These are phyloP conservation scores for Coemansia sp. DNA, from an alignment of 192 early-diverging fungal species.

Conservation along the genomic window DNA sequence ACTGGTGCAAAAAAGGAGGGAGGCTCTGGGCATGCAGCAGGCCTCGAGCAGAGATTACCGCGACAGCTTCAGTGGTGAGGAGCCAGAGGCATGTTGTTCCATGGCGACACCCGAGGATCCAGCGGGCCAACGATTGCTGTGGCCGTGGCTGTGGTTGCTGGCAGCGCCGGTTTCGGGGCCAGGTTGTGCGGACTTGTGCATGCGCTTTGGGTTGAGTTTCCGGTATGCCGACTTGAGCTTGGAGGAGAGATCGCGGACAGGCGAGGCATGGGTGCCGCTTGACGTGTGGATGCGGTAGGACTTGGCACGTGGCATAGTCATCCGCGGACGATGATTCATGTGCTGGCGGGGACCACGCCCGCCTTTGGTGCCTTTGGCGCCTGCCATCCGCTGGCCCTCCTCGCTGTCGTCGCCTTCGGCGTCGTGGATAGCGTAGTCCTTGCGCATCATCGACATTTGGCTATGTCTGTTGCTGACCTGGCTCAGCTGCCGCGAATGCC, in stretches of 20 bases:
- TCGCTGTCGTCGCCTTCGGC: constrained; percentile 14
- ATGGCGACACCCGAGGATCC: too few species aligned
- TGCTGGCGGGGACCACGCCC: constrained; percentile 17
- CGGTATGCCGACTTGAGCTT: constrained; percentile 51
- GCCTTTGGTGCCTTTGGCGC: not conserved
- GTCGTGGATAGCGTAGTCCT: constrained; percentile 49
- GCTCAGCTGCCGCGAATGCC: constrained; percentile 44
- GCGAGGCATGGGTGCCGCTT: constrained; percentile 15
- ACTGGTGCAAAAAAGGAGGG: too few species aligned
- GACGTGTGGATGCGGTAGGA: constrained; percentile 23
- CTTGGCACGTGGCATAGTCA: constrained; percentile 20
- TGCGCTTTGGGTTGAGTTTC: constrained; percentile 45
- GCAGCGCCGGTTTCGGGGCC: not conserved
- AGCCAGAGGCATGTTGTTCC: not conserved
- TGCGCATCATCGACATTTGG: constrained; percentile 44
- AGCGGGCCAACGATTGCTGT: not conserved
- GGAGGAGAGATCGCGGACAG: constrained; percentile 43
- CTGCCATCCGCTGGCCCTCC: not conserved
- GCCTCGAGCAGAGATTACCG: too few species aligned
- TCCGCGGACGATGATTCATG: constrained; percentile 22
- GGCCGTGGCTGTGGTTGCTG: not conserved
- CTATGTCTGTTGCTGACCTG: constrained; percentile 30
- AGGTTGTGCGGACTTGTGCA: constrained; percentile 18
- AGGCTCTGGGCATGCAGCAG: too few species aligned
- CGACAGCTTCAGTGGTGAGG: not conserved